Conservation (phyloP, 1,139 yeast species). For the Eremothecium sinecaudum region DNA sequence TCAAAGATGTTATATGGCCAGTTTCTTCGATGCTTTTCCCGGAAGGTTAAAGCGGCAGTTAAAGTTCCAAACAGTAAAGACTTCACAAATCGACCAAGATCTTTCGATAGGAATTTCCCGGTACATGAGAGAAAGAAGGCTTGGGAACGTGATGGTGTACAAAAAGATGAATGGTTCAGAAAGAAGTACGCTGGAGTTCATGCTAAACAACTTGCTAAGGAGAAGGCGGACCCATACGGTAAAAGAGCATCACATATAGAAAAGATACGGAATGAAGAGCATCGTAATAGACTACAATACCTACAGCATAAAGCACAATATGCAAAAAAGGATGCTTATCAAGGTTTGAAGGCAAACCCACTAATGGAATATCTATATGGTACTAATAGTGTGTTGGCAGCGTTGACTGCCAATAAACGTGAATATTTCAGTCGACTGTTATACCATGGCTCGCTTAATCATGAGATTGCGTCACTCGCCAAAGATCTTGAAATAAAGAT, state of each 20-base stretch:
- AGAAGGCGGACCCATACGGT: conserved; percentile 13
- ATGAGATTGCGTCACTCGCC: conserved; percentile 40
- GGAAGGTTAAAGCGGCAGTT: conserved; percentile 11
- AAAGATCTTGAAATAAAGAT: conserved; percentile 38
- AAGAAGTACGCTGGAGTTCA: conserved; percentile 52
- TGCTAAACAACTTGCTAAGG: conserved; percentile 35
- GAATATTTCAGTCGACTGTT: conserved; percentile 43
- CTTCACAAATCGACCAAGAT: conserved; percentile 8
- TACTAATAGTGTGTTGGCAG: conserved; percentile 65
- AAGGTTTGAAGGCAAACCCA: conserved; percentile 33
- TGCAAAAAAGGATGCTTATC: conserved; percentile 11
- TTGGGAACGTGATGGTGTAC: conserved; percentile 48
- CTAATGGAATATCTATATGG: conserved; percentile 67
- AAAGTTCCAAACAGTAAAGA: conserved; percentile 9
- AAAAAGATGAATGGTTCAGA: conserved; percentile 47
- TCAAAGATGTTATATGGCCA: too few species aligned
- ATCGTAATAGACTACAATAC: conserved; percentile 9
- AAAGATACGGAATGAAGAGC: conserved; percentile 11
- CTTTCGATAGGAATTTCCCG: conserved; percentile 41
- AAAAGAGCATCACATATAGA: conserved; percentile 15
- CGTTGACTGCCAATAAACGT: conserved; percentile 49
- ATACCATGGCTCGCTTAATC: conserved; percentile 37
- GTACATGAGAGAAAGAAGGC: conserved; percentile 36
- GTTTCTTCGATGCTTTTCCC: too few species aligned
- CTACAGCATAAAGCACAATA: conserved; percentile 14